Evolutionary conservation across 2,329 filamentous ascomycete species (phyloP), one percentile per base, ranked within the genome.

Genomic region (Alternaria novae-zelandiae): DNA sequence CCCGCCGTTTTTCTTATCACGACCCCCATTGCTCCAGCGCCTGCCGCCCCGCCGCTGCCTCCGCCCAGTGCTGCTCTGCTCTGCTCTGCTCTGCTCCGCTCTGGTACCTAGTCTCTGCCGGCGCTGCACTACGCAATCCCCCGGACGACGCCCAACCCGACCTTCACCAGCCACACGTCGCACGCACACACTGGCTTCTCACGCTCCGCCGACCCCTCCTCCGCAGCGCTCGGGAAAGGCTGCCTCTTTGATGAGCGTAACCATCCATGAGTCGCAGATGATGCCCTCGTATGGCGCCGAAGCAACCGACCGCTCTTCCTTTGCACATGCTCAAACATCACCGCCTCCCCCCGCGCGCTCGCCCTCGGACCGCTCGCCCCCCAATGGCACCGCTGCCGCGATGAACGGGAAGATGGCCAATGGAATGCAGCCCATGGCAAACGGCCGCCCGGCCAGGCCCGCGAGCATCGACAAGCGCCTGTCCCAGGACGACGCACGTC

Each of bases 251-350:
- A 74, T 73, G 73, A 72, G 72, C 67, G 70, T 76, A 59, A 74
- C 73, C 59, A 68, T 75, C 66, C 70, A 78, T 75, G 74, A 75
- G 71, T 75, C 72, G 65, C 75, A 72, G 70, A 79, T 78, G 69
- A 87, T 87, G 85, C 84, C 85, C 78, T 82, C 82, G 69, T 81
- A 84, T 76, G 76, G 83, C 75, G 78, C 82, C 74, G 83, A 84
- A 74, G 78, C 83, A 68, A 78, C 72, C 74, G 80, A 74, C 76
- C 67, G 59, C 49, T 55, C 65, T 26, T 63, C 66, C 50, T 68
- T 67, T 63, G 63, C 64, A 49, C 78, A 71, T 71, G 74, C 75
- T 50, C 79, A 76, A 73, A 74, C 78, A 65, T 75, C 76, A 59
- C 77, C 74, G 63, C 66, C 70, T 60, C 61, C 71, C 53, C 70